These are phyloP conservation scores for Cadophora sp. DNA, from an alignment of 2,329 filamentous ascomycete genomes.

Conservation along the genomic window DNA sequence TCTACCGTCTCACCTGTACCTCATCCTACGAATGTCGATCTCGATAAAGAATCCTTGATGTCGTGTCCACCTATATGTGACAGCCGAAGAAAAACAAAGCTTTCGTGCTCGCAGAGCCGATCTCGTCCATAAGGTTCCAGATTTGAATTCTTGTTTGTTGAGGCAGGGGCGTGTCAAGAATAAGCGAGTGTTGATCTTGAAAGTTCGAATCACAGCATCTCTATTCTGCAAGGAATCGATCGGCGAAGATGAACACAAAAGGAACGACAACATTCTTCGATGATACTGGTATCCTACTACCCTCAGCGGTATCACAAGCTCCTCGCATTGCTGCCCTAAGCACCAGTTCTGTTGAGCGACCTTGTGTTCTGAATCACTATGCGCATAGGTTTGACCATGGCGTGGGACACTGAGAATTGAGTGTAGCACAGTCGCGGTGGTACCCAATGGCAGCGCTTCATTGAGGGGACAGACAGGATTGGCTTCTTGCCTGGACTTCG, in stretches of 20 bases:
- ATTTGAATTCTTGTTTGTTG: neutral
- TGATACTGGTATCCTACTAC: no score
- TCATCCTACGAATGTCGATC: neutral
- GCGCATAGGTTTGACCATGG: no score
- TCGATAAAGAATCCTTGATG: neutral
- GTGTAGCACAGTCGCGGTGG: no score
- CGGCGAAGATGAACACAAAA: neutral
- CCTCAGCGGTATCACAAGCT: no score
- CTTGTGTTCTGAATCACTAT: no score
- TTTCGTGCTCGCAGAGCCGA: neutral
- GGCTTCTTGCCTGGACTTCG: no score
- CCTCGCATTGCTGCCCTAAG: no score
- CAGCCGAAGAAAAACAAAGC: neutral
- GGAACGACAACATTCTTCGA: no score
- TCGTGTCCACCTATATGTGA: neutral
- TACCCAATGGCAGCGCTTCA: no score
- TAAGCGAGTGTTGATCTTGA: neutral
- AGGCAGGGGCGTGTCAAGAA: neutral
- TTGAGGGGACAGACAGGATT: no score
- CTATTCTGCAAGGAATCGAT: neutral
- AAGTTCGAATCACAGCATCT: neutral
- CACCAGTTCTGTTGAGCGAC: no score
- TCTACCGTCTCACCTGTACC: neutral
- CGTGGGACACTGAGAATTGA: no score
- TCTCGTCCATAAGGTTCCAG: neutral